phyloP scores from a whole-genome alignment of 305 asterid species.

The Fraxinus platypoda region DNA sequence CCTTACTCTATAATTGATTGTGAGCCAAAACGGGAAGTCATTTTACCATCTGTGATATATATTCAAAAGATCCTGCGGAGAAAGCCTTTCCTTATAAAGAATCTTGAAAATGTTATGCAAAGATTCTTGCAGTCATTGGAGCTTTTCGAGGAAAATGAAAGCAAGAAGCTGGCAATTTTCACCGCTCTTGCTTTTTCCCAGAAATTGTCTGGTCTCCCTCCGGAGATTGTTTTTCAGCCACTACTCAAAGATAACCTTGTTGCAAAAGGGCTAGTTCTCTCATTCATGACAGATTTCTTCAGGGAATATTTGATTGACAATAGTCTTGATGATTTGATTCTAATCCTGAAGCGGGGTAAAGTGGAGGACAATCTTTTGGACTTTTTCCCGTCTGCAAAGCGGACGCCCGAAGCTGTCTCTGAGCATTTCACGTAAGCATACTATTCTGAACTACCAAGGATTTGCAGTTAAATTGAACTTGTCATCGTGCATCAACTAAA shows the following conservation, averaged over 20 bases:
- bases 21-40: conserved; percentile 80
- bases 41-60: conserved; percentile 86
- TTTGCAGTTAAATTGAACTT: neutral
- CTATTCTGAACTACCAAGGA: neutral
- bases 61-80: conserved; percentile 88
- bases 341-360: conserved; percentile 87
- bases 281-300: conserved; percentile 90
- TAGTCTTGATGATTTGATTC: conserved; percentile 91
- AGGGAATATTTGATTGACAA: conserved; percentile 92
- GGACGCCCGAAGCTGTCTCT: conserved; percentile 86
- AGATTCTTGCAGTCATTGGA: conserved; percentile 90
- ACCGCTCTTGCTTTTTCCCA: conserved; percentile 99
- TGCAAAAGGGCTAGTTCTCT: conserved; percentile 91
- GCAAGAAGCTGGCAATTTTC: conserved; percentile 95
- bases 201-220: conserved; percentile 95
- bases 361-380: conserved; percentile 89
- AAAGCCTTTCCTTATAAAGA: conserved; percentile 88
- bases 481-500: neutral
- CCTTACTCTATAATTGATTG: conserved; percentile 85
- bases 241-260: conserved; percentile 96
- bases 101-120: conserved; percentile 98
- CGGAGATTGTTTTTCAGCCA: conserved; percentile 96
- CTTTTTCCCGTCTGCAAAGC: conserved; percentile 81
- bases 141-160: conserved; percentile 90
- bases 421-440: conserved; percentile 88